A percentile compares a stretch with the other conserved stretches of the same genome.
Evolutionary conservation across 1,139 yeast genomes (phyloP).

Genomic region (Taphrina communis): DNA sequence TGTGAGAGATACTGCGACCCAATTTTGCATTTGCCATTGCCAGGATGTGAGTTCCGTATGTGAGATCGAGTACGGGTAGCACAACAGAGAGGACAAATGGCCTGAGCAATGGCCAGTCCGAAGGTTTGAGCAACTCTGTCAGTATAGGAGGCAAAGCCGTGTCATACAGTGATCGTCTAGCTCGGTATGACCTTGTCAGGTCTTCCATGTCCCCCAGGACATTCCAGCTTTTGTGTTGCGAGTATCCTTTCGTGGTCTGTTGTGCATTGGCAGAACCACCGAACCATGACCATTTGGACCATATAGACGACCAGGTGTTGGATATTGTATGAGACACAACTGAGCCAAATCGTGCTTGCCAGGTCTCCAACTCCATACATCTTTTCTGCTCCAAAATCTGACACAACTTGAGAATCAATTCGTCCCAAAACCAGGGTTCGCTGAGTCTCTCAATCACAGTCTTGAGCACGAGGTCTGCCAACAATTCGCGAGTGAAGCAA

Average conservation of each 20-base stretch:
- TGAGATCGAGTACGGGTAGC: conserved; percentile 23
- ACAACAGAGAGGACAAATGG: neutral
- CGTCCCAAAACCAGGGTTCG: conserved; percentile 38
- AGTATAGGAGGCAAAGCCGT: conserved; percentile 3
- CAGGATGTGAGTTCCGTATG: conserved; percentile 11
- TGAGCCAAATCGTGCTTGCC: neutral
- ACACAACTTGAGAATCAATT: conserved; percentile 22
- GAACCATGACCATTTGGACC: neutral
- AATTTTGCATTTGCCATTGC: neutral
- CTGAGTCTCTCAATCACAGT: conserved; percentile 29
- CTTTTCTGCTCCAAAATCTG: neutral
- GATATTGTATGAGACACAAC: neutral
- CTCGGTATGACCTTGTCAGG: neutral
- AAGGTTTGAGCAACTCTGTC: conserved; percentile 13
- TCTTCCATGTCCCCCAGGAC: neutral
- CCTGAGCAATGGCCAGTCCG: conserved; percentile 1
- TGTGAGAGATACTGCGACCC: conserved; percentile 1
- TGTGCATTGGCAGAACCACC: neutral
- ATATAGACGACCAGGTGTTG: neutral
- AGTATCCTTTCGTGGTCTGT: neutral
- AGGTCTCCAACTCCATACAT: neutral
- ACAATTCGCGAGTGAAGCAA: conserved; percentile 20
- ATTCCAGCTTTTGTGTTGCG: neutral
- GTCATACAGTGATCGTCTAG: conserved; percentile 6
- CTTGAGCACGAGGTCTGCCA: conserved; percentile 27